phyloP scores from a whole-genome alignment of 2,329 filamentous ascomycete species.

The Cladosporium sphaerospermum region DNA sequence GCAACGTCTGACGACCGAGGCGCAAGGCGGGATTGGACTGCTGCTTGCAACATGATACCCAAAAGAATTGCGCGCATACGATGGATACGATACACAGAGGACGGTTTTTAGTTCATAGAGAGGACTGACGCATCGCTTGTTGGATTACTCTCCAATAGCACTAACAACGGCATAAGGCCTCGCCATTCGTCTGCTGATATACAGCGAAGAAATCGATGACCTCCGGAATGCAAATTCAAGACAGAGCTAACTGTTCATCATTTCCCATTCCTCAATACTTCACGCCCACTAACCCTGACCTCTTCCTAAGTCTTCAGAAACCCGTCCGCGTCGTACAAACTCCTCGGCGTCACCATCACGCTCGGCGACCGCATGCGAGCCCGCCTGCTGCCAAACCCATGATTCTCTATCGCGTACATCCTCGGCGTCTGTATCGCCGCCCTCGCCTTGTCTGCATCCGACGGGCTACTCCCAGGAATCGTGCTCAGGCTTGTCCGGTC shows the following conservation, averaged over 20 bases:
- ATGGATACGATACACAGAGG: background rate
- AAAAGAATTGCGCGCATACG: background rate
- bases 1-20: background rate
- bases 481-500: slow-evolving; percentile 2
- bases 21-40: background rate
- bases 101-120: no score
- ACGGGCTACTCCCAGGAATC: slow-evolving; percentile 3
- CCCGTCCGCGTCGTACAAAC: slow-evolving; percentile 41
- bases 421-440: background rate
- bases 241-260: no score
- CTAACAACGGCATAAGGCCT: no score
- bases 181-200: no score
- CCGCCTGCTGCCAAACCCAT: slow-evolving; percentile 11
- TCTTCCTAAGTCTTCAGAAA: slow-evolving; percentile 23
- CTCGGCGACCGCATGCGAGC: slow-evolving; percentile 1
- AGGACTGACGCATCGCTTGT: no score
- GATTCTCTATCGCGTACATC: background rate
- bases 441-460: slow-evolving; percentile 3
- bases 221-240: no score
- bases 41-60: background rate
- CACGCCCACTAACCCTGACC: no score
- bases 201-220: no score
- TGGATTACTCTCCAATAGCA: no score
- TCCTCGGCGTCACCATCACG: slow-evolving; percentile 35
- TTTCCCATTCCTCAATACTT: no score